Evolutionary conservation across 768 basidiomycete genomes (phyloP), one percentile per base, ranked within the genome.

Genomic region (Lactarius indigo): DNA sequence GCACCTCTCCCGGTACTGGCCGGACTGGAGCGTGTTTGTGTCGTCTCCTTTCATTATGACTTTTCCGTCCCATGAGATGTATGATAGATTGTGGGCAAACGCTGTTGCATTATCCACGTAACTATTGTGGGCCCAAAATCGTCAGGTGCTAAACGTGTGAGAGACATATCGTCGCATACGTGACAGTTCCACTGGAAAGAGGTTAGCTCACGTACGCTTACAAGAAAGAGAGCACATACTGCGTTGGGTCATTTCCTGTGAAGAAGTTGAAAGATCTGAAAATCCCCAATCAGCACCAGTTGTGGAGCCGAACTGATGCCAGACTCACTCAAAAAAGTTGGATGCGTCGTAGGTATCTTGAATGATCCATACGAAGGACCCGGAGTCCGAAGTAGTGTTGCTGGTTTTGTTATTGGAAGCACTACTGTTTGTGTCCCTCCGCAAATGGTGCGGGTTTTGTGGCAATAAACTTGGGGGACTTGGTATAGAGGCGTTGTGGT

Each of bases 21-120:
- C 89, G 41, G 77, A 58, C 8, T 79, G 69, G 28, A 92, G 75
- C 77, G 75, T 78, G 18, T 82, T 87, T 1, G 83, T 87, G 72
- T 90, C 80, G 68, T 93, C 91, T 15, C 88, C 89, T 73, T 87
- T 85, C 90, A 93, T 92, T 23, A 91, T 81, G 41, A 90, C 87
- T 35, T 80, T 82, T 42, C 82, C 83, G 73, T 87, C 79, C 26
- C 80, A 79, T 15, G 82, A 78, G 17, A 88, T 81, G 73, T 81
- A 90, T 1, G 83, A 85, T 9, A 92, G 81, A 55, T 81, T 77
- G 47, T 79, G 75, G 13, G 78, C 72, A 71, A 87, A 83, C 4
- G 90, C 89, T 58, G 78, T 80, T 18, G 76, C 76, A 61, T 75
- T 66, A 71, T 89, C 80, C 59, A 90, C 83, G 75, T 88, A 92